Base-by-base conservation (phyloP, 2,329 filamentous ascomycete species). In the Xylaria sp. region DNA sequence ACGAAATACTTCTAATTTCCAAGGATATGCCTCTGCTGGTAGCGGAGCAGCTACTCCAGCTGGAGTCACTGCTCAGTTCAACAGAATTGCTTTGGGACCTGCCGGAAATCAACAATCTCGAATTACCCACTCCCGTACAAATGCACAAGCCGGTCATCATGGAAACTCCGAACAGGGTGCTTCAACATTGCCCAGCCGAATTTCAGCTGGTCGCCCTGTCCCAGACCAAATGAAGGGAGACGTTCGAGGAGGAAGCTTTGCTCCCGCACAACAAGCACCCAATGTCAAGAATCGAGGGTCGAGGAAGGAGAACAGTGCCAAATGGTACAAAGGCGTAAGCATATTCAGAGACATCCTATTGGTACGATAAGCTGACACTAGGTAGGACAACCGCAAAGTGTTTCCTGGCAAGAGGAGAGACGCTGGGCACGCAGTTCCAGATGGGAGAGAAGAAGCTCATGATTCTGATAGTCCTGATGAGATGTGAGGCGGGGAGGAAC, bases 391-490 rank as follows among this genome's bases (percentile, higher is more conserved):
- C 25, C 70, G 70, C 44, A 71, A 63, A 57, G 65, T 70, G 13
- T 71, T 69, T 25, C 20, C 50, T 37, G 48, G 20, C 10, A 50
- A 56, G 0, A 66, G 20, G 18, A 52, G 7, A 34, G 4, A 18
- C 5, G 8, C 57, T 39, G 48, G 67, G 10, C 23, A 7, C 12
- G 41, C 25, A n/a, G 48, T 25, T 48, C 41, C 65, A 28, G 68
- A 66, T 61, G 34, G 65, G 44, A 60, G 13, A 7, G 58, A 66
- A 37, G 55, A 25, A 12, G 31, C 58, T 20, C 60, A 70, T 52
- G 70, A 70, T 57, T 72, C 70, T 54, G 70, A 72, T 39, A 70
- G 67, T 50, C 55, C 65, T 23, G 70, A 72, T 59, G 68, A 66
- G 48, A 69, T 70, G 62, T 72, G 58, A 68, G 44, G 20, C 8